Percentiles rank a stretch among this genome's conserved stretches.
phyloP scores from a whole-genome alignment of 2,329 filamentous ascomycete genomes.

The Pseudonectria foliicola region DNA sequence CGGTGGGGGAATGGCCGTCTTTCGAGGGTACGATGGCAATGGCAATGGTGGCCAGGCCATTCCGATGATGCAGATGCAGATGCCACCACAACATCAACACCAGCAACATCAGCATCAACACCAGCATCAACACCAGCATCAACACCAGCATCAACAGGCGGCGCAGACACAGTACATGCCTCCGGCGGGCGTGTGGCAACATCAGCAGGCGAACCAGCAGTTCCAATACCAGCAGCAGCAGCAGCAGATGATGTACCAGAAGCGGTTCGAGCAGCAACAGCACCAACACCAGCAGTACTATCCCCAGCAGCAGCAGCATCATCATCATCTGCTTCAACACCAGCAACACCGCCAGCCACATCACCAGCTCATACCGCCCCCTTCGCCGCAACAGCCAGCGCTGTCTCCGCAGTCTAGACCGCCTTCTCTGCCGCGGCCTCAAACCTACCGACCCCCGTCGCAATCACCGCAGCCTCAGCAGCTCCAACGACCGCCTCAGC shows the following conservation, averaged over 20 bases:
- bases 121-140: conserved; percentile 12
- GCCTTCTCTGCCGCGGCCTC: conserved; percentile 15
- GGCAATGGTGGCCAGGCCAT: conserved; percentile 1
- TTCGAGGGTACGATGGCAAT: conserved; percentile 17
- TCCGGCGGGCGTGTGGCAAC: conserved; percentile 25
- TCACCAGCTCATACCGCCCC: not conserved
- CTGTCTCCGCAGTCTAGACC: conserved; percentile 17
- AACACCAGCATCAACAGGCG: conserved; percentile 18
- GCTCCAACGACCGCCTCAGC: conserved; percentile 12
- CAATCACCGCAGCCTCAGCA: conserved; percentile 10
- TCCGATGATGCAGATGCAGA: too few species aligned
- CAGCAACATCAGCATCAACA: conserved; percentile 12
- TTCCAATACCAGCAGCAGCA: conserved; percentile 13
- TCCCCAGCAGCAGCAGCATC: conserved; percentile 11
- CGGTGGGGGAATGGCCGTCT: conserved; percentile 13
- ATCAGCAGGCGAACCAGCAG: conserved; percentile 26
- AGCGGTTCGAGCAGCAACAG: conserved; percentile 19
- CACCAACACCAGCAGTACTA: conserved; percentile 10
- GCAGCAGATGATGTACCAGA: conserved; percentile 21
- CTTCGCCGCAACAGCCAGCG: not conserved
- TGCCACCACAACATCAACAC: too few species aligned
- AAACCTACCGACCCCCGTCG: conserved; percentile 15
- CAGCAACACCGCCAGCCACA: conserved; percentile 1
- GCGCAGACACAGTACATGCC: conserved; percentile 18
- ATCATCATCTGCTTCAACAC: conserved; percentile 3